These are phyloP conservation scores for Globisporangium orthogonon DNA, from an alignment of 352 stramenopile genomes.

Conservation along the genomic window DNA sequence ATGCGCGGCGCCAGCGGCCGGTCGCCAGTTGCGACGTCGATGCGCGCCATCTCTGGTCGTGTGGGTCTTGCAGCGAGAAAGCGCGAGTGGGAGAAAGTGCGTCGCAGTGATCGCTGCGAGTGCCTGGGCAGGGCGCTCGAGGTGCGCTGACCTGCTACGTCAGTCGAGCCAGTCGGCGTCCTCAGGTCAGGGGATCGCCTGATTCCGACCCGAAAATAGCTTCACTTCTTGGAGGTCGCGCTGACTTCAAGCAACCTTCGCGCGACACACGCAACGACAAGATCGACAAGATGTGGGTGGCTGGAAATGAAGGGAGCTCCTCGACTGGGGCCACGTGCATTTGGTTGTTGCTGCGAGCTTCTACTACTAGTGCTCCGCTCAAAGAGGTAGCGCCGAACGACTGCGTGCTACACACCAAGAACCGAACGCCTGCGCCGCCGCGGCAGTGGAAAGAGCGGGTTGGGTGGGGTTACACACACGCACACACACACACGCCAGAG, in stretches of 20 bases:
- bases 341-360: slow-evolving; percentile 4
- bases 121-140: no score
- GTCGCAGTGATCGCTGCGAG: no score
- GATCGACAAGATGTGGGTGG: background rate
- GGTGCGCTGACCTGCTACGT: no score
- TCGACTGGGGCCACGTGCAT: slow-evolving; percentile 13
- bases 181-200: no score
- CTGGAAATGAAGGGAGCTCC: slow-evolving; percentile 1
- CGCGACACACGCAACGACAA: background rate
- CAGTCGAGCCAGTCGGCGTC: no score
- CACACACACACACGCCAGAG: background rate
- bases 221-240: no score
- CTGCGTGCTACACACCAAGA: background rate
- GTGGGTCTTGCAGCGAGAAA: background rate
- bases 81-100: slow-evolving; percentile 4
- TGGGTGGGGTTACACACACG: no score
- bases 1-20: background rate
- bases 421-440: background rate
- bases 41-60: slow-evolving; percentile 7
- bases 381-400: background rate
- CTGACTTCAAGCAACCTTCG: no score
- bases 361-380: no score
- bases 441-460: slow-evolving; percentile 11
- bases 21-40: background rate
- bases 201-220: no score